phyloP scores from a whole-genome alignment of 108 stramenopile genomes.

The Fragilariopsis cylindrus region DNA sequence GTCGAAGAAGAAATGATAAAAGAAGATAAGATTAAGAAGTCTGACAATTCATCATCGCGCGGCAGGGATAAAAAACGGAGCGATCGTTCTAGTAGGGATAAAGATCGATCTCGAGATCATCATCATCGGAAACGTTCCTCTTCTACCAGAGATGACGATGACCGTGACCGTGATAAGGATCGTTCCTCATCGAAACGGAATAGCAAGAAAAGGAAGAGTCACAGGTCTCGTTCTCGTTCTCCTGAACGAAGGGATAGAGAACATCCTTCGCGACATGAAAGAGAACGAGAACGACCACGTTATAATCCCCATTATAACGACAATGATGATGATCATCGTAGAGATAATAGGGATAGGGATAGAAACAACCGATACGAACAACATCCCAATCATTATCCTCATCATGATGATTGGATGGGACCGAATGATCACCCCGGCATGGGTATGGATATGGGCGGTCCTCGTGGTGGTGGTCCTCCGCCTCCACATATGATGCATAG shows the following conservation, averaged over 20 bases:
- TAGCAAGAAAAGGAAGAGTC: constrained; percentile 11
- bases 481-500: neutral
- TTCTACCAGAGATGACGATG: constrained; percentile 4
- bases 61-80: constrained; percentile 13
- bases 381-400: neutral
- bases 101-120: constrained; percentile 7
- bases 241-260: constrained; percentile 6
- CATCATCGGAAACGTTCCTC: neutral
- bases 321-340: constrained; percentile 7
- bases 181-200: constrained; percentile 10
- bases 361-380: neutral
- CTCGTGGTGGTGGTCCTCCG: constrained; percentile 6
- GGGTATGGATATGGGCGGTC: neutral
- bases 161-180: constrained; percentile 13
- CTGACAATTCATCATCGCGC: neutral
- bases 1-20: neutral
- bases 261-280: constrained; percentile 19
- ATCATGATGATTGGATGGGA: neutral
- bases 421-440: neutral
- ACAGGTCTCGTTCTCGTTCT: neutral
- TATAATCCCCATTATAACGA: neutral
- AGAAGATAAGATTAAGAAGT: neutral
- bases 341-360: neutral
- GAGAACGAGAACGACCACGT: constrained; percentile 20
- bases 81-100: constrained; percentile 6